Conservation (phyloP, 1,284 basidiomycete species). For the Moniliella sp. region DNA sequence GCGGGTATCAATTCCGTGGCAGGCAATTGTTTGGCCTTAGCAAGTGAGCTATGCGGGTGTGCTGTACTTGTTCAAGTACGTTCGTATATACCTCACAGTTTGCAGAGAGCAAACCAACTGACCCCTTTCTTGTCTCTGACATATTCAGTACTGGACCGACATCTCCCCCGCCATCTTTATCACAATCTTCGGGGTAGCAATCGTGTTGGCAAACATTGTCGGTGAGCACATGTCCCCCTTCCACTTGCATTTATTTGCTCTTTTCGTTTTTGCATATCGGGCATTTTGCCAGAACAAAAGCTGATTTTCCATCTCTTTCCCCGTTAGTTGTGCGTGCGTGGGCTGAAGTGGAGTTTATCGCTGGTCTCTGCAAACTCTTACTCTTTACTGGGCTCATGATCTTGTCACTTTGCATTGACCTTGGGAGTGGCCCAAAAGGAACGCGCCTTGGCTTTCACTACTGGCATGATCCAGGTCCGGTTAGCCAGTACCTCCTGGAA, state of each 20-base stretch:
- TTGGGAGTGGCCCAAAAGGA: constrained; percentile 27
- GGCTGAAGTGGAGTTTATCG: constrained; percentile 2
- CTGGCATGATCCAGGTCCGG: constrained; percentile 36
- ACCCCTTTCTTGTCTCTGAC: constrained; percentile 53
- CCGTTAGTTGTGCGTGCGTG: background rate
- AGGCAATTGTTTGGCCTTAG: no score
- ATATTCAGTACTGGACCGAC: constrained; percentile 52
- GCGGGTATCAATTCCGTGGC: no score
- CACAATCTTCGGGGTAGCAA: background rate
- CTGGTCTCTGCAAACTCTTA: constrained; percentile 17
- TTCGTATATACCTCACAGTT: no score
- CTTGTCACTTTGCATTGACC: constrained; percentile 19
- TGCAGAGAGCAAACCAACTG: no score
- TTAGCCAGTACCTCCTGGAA: no score
- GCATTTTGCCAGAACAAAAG: no score
- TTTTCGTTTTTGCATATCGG: no score
- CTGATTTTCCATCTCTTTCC: no score
- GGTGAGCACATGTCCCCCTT: no score
- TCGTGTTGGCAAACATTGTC: background rate
- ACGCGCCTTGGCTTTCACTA: constrained; percentile 18
- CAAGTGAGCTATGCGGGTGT: no score
- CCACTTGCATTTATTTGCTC: no score
- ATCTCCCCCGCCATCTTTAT: constrained; percentile 15
- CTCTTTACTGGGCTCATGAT: constrained; percentile 26
- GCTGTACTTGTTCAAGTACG: no score